Evolutionary conservation across 2,329 filamentous ascomycete species (phyloP), one percentile per base, ranked within the genome.

Genomic region (Hirsutella thompsonii): DNA sequence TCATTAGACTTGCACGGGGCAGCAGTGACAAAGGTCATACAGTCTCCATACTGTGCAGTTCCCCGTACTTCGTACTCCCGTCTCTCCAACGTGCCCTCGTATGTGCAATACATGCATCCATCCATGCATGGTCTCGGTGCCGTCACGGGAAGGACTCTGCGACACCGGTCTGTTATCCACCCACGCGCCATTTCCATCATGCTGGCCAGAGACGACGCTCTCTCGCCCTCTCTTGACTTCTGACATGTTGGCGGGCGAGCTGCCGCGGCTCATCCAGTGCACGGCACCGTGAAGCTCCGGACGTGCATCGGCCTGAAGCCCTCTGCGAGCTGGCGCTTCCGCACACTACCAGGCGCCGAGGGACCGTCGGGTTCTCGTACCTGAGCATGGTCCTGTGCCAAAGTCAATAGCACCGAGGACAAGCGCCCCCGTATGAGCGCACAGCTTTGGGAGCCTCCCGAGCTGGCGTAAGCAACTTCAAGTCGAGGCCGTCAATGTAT

Each of bases 61-160:
- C 8, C n/a, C 32, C 14, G 14, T 18, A 9, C 32, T n/a, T 18
- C n/a, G n/a, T n/a, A n/a, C n/a, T n/a, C n/a, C n/a, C n/a, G n/a
- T n/a, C n/a, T n/a, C n/a, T n/a, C n/a, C n/a, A n/a, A n/a, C n/a
- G n/a, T n/a, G n/a, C n/a, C n/a, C n/a, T n/a, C n/a, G n/a, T n/a
- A 18, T 41, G 39, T 36, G 29, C 39, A 32, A 11, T 41, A 37
- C 39, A 23, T 32, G 39, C 39, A 37, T 32, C 23, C 39, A 30
- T 21, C 23, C 32, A 34, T 34, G 32, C 32, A 34, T 34, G 32
- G 32, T 18, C 32, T 34, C 20, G 39, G 34, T n/a, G 35, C 39
- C 39, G 39, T 20, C 26, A 33, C 39, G 19, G 20, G 34, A 41
- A 34, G 34, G 34, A 32, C 14, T 18, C 32, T 34, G 32, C 32